Evolutionary conservation across 1,139 yeast genomes (phyloP).

Genomic region (Diutina scorzettiae): DNA sequence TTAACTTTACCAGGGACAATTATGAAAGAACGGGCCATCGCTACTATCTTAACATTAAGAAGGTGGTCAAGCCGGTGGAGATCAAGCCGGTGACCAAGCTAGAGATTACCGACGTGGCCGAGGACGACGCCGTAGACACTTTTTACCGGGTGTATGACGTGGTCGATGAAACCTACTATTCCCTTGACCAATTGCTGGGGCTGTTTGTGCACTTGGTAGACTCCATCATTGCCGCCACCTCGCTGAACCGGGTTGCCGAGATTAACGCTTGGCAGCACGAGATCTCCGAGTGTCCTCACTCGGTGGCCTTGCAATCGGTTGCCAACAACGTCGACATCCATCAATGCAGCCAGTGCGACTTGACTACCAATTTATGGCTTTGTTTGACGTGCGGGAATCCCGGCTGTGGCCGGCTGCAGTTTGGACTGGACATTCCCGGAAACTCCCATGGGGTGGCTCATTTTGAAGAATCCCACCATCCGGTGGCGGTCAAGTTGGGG

Average conservation of each 20-base stretch:
- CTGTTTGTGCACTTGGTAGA: slow-evolving; percentile 23
- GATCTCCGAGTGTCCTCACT: slow-evolving; percentile 68
- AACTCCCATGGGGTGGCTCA: slow-evolving; percentile 83
- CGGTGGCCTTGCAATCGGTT: slow-evolving; percentile 37
- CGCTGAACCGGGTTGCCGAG: slow-evolving; percentile 57
- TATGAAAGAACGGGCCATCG: slow-evolving; percentile 37
- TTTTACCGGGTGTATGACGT: slow-evolving; percentile 33
- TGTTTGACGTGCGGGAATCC: slow-evolving; percentile 11
- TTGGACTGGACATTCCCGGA: slow-evolving; percentile 80
- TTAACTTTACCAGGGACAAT: slow-evolving; percentile 45
- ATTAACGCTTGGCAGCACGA: slow-evolving; percentile 90
- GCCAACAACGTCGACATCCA: slow-evolving; percentile 10
- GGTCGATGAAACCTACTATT: slow-evolving; percentile 14
- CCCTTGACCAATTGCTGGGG: slow-evolving; percentile 15
- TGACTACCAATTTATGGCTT: slow-evolving; percentile 22
- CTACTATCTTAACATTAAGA: slow-evolving; percentile 44
- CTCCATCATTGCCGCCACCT: slow-evolving; percentile 49
- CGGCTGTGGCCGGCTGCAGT: slow-evolving; percentile 50
- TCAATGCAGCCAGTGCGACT: slow-evolving; percentile 14
- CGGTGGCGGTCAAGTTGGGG: slow-evolving; percentile 83
- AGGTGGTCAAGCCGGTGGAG: slow-evolving; percentile 16
- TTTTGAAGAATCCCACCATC: slow-evolving; percentile 44
- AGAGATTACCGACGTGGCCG: slow-evolving; percentile 59
- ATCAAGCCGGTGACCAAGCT: slow-evolving; percentile 36
- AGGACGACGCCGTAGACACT: slow-evolving; percentile 56